These are phyloP conservation scores for Tilletia caries DNA, from an alignment of 1,284 basidiomycete genomes.

Conservation along the genomic window DNA sequence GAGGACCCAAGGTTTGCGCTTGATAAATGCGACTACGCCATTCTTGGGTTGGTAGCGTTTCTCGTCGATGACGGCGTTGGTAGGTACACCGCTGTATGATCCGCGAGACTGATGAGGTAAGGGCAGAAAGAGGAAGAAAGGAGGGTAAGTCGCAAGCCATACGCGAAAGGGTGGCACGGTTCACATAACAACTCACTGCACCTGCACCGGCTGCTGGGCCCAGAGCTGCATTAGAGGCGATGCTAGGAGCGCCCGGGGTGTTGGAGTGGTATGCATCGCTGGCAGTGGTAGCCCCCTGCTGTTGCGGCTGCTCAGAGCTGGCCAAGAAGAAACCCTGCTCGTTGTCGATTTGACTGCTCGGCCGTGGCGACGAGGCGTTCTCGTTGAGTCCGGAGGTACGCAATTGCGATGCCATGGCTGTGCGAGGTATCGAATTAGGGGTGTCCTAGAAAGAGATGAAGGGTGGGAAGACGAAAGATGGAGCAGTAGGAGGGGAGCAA, in stretches of 20 bases:
- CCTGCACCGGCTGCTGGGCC: background rate
- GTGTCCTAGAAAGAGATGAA: background rate
- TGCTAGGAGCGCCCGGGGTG: background rate
- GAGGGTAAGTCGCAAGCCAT: background rate
- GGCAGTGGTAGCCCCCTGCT: too few relatives aligned
- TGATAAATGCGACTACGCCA: background rate
- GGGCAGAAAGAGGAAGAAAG: background rate
- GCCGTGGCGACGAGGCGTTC: background rate
- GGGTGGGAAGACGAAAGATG: background rate
- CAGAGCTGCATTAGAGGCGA: background rate
- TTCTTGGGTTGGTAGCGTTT: background rate
- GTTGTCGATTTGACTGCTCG: background rate
- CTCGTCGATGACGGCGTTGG: background rate
- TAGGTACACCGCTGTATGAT: background rate
- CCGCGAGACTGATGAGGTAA: background rate
- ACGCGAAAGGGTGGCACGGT: too few relatives aligned
- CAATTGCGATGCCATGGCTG: background rate
- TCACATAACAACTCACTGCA: too few relatives aligned
- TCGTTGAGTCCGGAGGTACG: background rate
- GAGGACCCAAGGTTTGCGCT: background rate
- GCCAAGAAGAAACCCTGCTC: background rate
- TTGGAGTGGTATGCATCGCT: background rate
- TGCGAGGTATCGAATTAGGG: too few relatives aligned
- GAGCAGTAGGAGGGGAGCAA: background rate
- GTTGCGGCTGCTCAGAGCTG: background rate